Evolutionary conservation across 2,329 filamentous ascomycete genomes (phyloP), one percentile per base, ranked within the genome.

Genomic region (Pseudopithomyces maydicus): DNA sequence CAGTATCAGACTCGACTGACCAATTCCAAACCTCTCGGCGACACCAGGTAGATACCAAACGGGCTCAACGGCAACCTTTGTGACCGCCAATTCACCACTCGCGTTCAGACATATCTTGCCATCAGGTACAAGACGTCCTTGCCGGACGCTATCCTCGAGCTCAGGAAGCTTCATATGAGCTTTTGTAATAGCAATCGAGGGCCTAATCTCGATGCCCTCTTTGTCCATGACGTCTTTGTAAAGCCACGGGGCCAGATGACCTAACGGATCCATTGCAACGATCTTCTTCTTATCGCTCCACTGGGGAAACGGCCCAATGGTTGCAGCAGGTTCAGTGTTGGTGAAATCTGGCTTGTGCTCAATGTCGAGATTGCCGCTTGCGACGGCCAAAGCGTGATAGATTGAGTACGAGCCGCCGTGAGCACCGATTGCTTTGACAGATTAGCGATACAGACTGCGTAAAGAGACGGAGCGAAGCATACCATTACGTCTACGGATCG

Each of bases 91-190:
- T 74, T 98, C 95, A 54, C 95, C 95, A 2, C 80, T 79, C n/a
- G 87, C 83, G 70, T 97, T 97, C 52, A 98, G 76, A 70, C 92
- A 94, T 43, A 98, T 92, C 72, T 93, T 95, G 50, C 95, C 94
- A 74, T 99, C 95, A 0, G 85, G 84, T 6, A 84, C 79, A 1
- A 98, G 81, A 63, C 92, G 85, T 3, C 94, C 94, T 46, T 84
- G 84, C 55, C 85, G 87, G 3, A 99, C 92, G 64, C 91, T 95
- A 29, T 96, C 89, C 66, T 94, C 92, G 41, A 99, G 85, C 75
- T 99, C 95, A 1, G 95, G 92, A n/a, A 98, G 81, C 80, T 91
- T 95, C 93, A 97, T 97, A 71, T 96, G 92, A 26, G 93, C 93
- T 69, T 90, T 91, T 0, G 93, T 97, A 50, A 97, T 86, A 14